Percentiles rank a stretch among this genome's conserved stretches.
Evolutionary conservation across 2,329 filamentous ascomycete species (phyloP).

Genomic region (Penicillium thymicola): DNA sequence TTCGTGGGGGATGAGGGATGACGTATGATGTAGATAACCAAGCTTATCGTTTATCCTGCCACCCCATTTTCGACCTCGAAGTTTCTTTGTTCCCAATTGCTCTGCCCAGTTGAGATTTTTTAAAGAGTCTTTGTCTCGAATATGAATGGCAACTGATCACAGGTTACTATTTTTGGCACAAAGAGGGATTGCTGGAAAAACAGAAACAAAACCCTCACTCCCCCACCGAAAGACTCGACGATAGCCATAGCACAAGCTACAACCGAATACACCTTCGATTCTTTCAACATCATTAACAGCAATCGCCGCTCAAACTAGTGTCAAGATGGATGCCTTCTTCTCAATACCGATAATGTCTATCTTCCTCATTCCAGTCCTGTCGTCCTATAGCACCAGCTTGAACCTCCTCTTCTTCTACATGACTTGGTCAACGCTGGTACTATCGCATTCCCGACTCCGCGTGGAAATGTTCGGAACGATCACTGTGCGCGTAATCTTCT

Average conservation of each 20-base stretch:
- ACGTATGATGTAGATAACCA: slow-evolving; percentile 24
- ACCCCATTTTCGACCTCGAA: slow-evolving; percentile 11
- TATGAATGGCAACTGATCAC: background rate
- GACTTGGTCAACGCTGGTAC: slow-evolving; percentile 80
- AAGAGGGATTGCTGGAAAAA: background rate
- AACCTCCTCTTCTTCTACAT: slow-evolving; percentile 88
- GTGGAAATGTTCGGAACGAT: slow-evolving; percentile 72
- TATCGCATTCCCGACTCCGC: slow-evolving; percentile 70
- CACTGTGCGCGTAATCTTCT: slow-evolving; percentile 66
- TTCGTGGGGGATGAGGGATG: slow-evolving; percentile 6
- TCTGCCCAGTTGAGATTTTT: background rate
- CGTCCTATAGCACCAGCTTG: slow-evolving; percentile 72
- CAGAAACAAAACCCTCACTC: slow-evolving; percentile 2
- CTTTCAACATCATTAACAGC: background rate
- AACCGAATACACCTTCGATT: background rate
- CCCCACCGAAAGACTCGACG: background rate
- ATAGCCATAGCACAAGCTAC: background rate
- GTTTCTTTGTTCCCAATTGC: slow-evolving; percentile 1
- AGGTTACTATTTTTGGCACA: background rate
- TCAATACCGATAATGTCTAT: slow-evolving; percentile 30
- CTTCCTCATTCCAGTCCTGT: slow-evolving; percentile 39
- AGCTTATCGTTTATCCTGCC: slow-evolving; percentile 12
- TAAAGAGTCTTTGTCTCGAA: background rate
- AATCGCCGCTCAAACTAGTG: background rate
- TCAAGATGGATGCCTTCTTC: slow-evolving; percentile 53